Evolutionary conservation across 768 basidiomycete genomes (phyloP).

Genomic region (Amyloporia xantha): DNA sequence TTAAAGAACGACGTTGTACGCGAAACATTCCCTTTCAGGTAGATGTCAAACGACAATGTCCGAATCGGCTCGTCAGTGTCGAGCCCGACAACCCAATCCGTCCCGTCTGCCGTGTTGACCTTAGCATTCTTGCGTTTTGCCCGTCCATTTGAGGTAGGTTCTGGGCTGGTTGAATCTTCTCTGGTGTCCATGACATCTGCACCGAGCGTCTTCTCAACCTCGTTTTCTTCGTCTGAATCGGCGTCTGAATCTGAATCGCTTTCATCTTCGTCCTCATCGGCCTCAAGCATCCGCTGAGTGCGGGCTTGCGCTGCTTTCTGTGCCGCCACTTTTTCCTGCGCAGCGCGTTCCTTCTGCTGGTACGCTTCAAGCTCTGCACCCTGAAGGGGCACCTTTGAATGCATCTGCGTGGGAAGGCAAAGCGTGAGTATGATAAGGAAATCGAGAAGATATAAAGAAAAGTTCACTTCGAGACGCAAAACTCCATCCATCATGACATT

Average conservation of each 20-base stretch:
- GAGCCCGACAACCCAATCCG: constrained; percentile 52
- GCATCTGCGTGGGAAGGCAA: constrained; percentile 45
- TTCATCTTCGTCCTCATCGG: constrained; percentile 88
- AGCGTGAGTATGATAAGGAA: too few species aligned
- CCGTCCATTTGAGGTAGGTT: constrained; percentile 9
- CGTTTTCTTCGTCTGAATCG: constrained; percentile 59
- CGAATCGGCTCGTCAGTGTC: constrained; percentile 73
- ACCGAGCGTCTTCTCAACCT: constrained; percentile 49
- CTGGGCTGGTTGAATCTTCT: constrained; percentile 23
- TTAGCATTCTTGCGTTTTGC: constrained; percentile 41
- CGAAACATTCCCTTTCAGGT: constrained; percentile 92
- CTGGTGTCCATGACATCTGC: constrained; percentile 43
- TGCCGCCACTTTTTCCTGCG: constrained; percentile 79
- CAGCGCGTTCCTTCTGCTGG: constrained; percentile 66
- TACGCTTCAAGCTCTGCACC: constrained; percentile 83
- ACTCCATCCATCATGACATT: constrained; percentile 76
- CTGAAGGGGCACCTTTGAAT: constrained; percentile 82
- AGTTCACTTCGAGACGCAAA: constrained; percentile 57
- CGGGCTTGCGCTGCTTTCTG: constrained; percentile 80
- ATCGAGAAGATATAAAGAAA: neutral
- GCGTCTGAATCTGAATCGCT: constrained; percentile 62
- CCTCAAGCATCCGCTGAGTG: constrained; percentile 85
- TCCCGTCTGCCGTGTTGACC: constrained; percentile 35
- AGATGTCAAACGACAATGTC: constrained; percentile 89
- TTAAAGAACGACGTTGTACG: constrained; percentile 87